A percentile compares a stretch with the other conserved stretches of the same genome.
Conservation (phyloP, 2,329 filamentous ascomycete genomes). For the Clathrospora elynae region DNA sequence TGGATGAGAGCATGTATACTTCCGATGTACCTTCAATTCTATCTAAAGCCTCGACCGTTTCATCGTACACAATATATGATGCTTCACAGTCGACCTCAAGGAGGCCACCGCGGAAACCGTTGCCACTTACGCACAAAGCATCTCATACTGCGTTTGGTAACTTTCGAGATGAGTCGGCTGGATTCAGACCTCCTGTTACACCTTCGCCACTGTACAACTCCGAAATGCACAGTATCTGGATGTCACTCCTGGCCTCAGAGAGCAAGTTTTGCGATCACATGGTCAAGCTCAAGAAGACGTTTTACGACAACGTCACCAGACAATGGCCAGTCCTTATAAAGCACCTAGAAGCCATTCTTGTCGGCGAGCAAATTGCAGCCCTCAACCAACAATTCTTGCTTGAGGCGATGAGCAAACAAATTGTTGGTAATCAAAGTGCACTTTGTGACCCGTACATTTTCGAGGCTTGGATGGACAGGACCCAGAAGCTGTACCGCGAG, state of each 20-base stretch:
- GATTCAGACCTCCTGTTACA: not conserved
- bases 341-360: constrained; percentile 28
- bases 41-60: constrained; percentile 24
- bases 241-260: constrained; percentile 27
- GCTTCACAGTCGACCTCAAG: constrained; percentile 4
- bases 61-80: constrained; percentile 22
- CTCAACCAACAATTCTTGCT: constrained; percentile 30
- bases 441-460: constrained; percentile 31
- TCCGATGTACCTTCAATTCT: constrained; percentile 12
- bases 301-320: constrained; percentile 32
- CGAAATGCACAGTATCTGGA: constrained; percentile 33
- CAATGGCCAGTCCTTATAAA: constrained; percentile 37
- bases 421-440: constrained; percentile 14
- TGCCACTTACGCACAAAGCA: constrained; percentile 19
- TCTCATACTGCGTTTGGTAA: constrained; percentile 15
- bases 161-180: not conserved
- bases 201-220: constrained; percentile 14
- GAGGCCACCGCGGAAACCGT: constrained; percentile 15
- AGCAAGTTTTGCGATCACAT: constrained; percentile 33
- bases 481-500: constrained; percentile 27
- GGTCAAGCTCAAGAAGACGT: constrained; percentile 30
- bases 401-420: constrained; percentile 23
- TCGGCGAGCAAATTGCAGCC: constrained; percentile 25
- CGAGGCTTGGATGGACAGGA: constrained; percentile 28
- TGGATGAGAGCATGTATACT: constrained; percentile 17